These are phyloP conservation scores for Dioscorea alata DNA, from an alignment of 106 monocot species.

Conservation along the genomic window DNA sequence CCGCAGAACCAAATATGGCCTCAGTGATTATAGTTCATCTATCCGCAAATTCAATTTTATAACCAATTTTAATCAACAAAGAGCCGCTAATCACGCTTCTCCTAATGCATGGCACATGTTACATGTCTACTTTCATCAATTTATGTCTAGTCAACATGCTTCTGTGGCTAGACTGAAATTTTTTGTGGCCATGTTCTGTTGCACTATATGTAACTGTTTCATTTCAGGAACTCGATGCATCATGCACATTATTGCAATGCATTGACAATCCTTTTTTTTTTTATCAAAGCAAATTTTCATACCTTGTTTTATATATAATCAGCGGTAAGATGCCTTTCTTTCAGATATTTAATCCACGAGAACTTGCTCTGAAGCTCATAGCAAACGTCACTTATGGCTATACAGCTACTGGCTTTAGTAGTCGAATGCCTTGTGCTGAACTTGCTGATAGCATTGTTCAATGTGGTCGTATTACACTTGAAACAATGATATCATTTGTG, in stretches of 20 bases:
- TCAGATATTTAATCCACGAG: slow-evolving; percentile 85
- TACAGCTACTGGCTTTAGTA: slow-evolving; percentile 98
- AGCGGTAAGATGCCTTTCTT: slow-evolving; percentile 2
- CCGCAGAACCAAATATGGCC: too few relatives aligned
- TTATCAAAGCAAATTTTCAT: background rate
- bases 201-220: background rate
- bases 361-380: slow-evolving; percentile 97
- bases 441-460: slow-evolving; percentile 98
- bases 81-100: too few relatives aligned
- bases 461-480: slow-evolving; percentile 92
- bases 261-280: background rate
- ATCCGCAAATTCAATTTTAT: too few relatives aligned
- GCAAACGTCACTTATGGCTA: slow-evolving; percentile 98
- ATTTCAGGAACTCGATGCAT: background rate
- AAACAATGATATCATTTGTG: slow-evolving; percentile 78
- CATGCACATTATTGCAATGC: background rate
- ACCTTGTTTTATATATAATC: background rate
- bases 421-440: slow-evolving; percentile 98
- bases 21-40: too few relatives aligned
- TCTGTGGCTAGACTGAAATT: too few relatives aligned
- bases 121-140: too few relatives aligned
- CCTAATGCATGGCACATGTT: too few relatives aligned
- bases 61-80: too few relatives aligned
- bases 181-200: too few relatives aligned
- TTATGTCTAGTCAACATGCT: too few relatives aligned